Evolutionary conservation across 129 eudicot species (phyloP), one percentile per base, ranked within the genome.

Genomic region (Glebionis coronaria): DNA sequence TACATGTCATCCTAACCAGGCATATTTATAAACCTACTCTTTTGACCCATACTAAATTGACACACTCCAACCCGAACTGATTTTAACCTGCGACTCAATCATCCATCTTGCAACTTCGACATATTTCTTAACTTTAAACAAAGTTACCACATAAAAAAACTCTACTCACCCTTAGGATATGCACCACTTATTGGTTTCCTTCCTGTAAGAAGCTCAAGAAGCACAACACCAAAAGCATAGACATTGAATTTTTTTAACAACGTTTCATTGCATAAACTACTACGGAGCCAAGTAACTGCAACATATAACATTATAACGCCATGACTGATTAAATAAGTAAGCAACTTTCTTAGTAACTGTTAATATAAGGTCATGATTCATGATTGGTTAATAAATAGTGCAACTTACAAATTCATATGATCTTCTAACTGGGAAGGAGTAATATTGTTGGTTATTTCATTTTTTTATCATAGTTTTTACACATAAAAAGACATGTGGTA

Each of bases 221-320:
- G 98, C 65, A 93, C 98, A 50, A 93, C 96, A 19, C 97, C 97
- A 58, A 75, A 88, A 4, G 96, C 98, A 42, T 88, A 88, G 14
- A 93, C 97, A 61, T 93, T 96, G 21, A n/a, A 93, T 81, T 74
- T 88, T 93, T 51, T 93, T 87, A 5, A 80, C 88, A 56, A 88
- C 95, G 75, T 93, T 93, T 28, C 98, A 96, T 14, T 86, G 84
- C 90, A 73, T 86, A 82, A 93, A 88, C 78, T 93, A 93, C 69
- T 93, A 96, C 12, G 98, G 96, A 63, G 98, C 98, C 80, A 93
- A 80, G 74, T 93, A 93, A 13, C 98, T 93, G 82, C 71, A 71
- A 46, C 65, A 12, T 10, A 74, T 53, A 44, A 52, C 63, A 28
- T 59, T 10, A 74, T 53, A 44, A 52, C 63, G 40, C 53, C 53